phyloP scores from a whole-genome alignment of 495 filamentous ascomycete species.

The Aspergillus baeticus region DNA sequence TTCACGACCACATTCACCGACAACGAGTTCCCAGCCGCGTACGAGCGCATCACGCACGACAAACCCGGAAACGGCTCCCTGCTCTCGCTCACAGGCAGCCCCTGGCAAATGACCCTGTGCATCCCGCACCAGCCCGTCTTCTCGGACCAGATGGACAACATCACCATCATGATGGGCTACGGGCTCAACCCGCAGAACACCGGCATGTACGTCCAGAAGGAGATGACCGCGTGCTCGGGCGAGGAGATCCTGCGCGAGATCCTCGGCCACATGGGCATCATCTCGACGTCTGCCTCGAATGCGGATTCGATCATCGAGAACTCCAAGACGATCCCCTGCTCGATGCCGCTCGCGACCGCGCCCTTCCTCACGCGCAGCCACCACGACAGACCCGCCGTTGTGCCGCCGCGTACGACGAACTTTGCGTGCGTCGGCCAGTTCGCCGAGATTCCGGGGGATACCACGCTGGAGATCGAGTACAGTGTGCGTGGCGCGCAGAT shows the following conservation, averaged over 20 bases:
- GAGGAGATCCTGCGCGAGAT: conserved; percentile 38
- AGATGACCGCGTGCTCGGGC: conserved; percentile 37
- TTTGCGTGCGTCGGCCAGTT: conserved; percentile 42
- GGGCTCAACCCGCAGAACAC: conserved; percentile 23
- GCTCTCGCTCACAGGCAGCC: conserved; percentile 34
- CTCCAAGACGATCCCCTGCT: conserved; percentile 25
- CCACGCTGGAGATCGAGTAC: conserved; percentile 41
- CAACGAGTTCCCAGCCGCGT: conserved; percentile 26
- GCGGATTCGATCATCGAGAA: conserved; percentile 11
- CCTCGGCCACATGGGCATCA: conserved; percentile 30
- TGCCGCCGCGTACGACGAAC: conserved; percentile 32
- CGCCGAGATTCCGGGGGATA: conserved; percentile 39
- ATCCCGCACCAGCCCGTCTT: conserved; percentile 40
- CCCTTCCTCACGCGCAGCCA: conserved; percentile 30
- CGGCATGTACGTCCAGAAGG: conserved; percentile 38
- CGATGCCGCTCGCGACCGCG: conserved; percentile 36
- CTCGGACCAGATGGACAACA: conserved; percentile 26
- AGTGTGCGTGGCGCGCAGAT: conserved; percentile 40
- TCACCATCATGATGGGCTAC: conserved; percentile 38
- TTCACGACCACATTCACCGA: conserved; percentile 41
- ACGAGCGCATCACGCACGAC: conserved; percentile 28
- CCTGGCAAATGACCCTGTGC: conserved; percentile 36
- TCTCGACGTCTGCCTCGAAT: not conserved
- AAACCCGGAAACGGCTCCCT: conserved; percentile 32
- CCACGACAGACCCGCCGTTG: conserved; percentile 34